These are phyloP conservation scores for Casuarina cunninghamiana DNA, from an alignment of 306 rosid species.

Conservation along the genomic window DNA sequence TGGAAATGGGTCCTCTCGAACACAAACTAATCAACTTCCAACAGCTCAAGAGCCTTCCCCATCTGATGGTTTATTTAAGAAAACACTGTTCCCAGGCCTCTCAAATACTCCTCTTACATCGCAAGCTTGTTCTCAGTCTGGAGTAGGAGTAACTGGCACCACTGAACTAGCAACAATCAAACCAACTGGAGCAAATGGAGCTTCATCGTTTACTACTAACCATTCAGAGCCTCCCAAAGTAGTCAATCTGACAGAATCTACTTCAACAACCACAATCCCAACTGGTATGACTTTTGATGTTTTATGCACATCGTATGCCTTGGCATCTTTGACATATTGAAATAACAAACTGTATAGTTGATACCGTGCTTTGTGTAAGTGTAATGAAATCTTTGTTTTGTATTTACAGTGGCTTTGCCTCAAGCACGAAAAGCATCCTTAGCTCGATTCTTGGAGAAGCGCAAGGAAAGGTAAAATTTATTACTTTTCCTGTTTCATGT, in stretches of 20 bases:
- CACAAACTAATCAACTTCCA: constrained; percentile 33
- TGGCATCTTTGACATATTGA: background rate
- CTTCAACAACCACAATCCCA: constrained; percentile 43
- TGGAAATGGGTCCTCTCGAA: constrained; percentile 51
- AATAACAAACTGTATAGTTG: background rate
- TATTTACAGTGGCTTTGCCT: constrained; percentile 64
- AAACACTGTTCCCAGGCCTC: constrained; percentile 34
- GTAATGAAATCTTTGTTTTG: background rate
- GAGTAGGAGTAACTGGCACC: constrained; percentile 43
- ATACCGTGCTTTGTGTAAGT: background rate
- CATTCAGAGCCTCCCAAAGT: constrained; percentile 46
- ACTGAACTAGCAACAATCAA: constrained; percentile 41
- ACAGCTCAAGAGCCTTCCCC: constrained; percentile 49
- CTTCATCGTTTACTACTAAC: constrained; percentile 39
- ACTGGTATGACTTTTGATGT: constrained; percentile 46
- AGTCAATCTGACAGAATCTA: constrained; percentile 40
- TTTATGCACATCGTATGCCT: background rate
- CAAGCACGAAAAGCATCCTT: constrained; percentile 95
- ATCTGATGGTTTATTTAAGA: constrained; percentile 39
- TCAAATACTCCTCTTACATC: constrained; percentile 39
- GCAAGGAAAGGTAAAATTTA: constrained; percentile 78
- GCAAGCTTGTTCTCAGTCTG: constrained; percentile 34
- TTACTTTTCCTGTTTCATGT: background rate
- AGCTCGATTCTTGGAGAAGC: constrained; percentile 93
- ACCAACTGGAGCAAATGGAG: constrained; percentile 38